Evolutionary conservation across 768 basidiomycete species (phyloP), one percentile per base, ranked within the genome.

Genomic region (Royoungia palumana): DNA sequence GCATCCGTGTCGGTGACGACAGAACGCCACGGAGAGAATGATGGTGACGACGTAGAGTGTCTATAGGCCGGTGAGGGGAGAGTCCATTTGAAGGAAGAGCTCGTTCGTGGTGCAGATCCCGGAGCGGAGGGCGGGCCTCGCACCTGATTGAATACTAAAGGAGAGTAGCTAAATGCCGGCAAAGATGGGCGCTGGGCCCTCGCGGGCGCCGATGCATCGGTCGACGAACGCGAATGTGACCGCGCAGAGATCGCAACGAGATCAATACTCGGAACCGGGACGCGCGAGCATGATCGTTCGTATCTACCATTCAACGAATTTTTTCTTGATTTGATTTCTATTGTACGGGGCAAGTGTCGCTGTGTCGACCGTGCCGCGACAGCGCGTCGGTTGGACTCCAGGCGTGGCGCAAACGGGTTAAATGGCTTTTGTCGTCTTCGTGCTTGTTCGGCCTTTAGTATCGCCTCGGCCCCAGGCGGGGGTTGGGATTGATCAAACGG

Each of bases 261-360:
- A 37, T 69, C 60, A 13, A 69, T 5, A 40, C 56, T 56, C 4
- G 62, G 65, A 1, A 60, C 53, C 3, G 13, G 17, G 6, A 6
- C n/a, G 4, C 25, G 35, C 16, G 46, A 14, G 19, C 36, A 35
- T 36, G 5, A 3, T 5, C 1, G 39, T 41, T 39, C 24, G 7
- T 21, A 22, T 21, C 43, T 25, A 10, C 43, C 45, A 8, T 51
- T 34, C 2, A 42, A 20, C 16, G 11, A n/a, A 10, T 39, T 38
- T 21, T 46, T 28, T n/a, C 12, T 24, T 25, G 3, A 25, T 4
- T 35, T 25, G 24, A 9, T 25, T 28, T 35, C 35, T 8, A 12
- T n/a, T 13, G 5, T 25, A 35, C 1, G 21, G 9, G 27, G 27
- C 8, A 10, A 4, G 4, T 7, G 17, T 24, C 1, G 28, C 8